A percentile compares a stretch with the other conserved stretches of the same genome.
These are phyloP conservation scores for Alternaria burnsii DNA, from an alignment of 2,329 filamentous ascomycete genomes.

Conservation along the genomic window DNA sequence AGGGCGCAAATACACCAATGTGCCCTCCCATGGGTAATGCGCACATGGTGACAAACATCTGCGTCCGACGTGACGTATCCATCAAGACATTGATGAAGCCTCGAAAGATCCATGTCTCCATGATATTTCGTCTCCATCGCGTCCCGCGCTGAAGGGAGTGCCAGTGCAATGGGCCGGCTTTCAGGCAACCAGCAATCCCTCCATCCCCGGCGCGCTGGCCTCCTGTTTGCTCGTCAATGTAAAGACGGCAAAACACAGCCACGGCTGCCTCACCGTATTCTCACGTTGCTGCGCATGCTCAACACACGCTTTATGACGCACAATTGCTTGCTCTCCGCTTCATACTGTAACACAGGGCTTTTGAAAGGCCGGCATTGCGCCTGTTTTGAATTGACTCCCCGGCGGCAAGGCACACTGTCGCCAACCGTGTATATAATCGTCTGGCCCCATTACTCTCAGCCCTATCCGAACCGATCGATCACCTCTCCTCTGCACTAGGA, in stretches of 20 bases:
- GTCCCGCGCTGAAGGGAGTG: neutral
- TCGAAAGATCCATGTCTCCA: neutral
- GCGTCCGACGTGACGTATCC: neutral
- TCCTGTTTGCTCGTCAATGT: slow-evolving; percentile 12
- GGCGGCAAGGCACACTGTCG: slow-evolving; percentile 9
- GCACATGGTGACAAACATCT: neutral
- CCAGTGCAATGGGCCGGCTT: slow-evolving; percentile 6
- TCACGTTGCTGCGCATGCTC: slow-evolving; percentile 25
- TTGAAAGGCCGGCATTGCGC: slow-evolving; percentile 15
- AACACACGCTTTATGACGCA: slow-evolving; percentile 31
- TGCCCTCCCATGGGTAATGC: neutral
- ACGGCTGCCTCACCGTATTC: slow-evolving; percentile 25
- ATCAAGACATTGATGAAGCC: neutral
- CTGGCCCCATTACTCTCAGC: slow-evolving; percentile 30
- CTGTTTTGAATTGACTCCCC: slow-evolving; percentile 17
- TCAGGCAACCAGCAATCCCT: slow-evolving; percentile 11
- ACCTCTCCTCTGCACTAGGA: slow-evolving; percentile 12
- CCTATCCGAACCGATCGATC: slow-evolving; percentile 29
- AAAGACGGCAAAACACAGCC: slow-evolving; percentile 25
- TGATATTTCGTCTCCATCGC: neutral
- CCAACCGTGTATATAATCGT: slow-evolving; percentile 23
- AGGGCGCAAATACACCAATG: neutral
- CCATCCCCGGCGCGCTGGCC: neutral
- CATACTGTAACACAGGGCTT: slow-evolving; percentile 10
- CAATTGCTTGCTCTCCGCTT: slow-evolving; percentile 7